A percentile compares a stretch with the other conserved stretches of the same genome.
Conservation (phyloP, 202 grass and related monocot genomes). For the Saccharum hybrid region DNA sequence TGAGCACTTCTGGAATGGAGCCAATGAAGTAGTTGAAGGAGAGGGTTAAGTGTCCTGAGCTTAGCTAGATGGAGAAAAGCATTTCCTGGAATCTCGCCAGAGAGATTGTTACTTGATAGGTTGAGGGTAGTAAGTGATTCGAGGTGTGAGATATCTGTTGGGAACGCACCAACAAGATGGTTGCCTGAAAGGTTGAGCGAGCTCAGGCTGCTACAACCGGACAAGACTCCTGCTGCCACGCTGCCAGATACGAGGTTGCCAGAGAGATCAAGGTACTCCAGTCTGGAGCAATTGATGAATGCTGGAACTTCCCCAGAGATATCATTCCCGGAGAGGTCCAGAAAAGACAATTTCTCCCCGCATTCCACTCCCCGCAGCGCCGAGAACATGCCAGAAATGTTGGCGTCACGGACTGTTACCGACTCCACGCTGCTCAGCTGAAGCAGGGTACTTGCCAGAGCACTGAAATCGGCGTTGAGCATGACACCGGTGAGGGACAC, state of each 20-base stretch:
- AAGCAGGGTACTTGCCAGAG: no score
- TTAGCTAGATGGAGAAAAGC: slow-evolving; percentile 1
- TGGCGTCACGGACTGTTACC: no score
- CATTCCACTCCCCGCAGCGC: no score
- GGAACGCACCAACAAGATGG: slow-evolving; percentile 42
- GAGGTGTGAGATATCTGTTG: slow-evolving; percentile 34
- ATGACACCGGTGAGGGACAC: no score
- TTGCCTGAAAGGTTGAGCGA: slow-evolving; percentile 51
- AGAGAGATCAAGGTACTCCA: slow-evolving; percentile 55
- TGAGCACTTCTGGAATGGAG: slow-evolving; percentile 31
- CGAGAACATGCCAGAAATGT: no score
- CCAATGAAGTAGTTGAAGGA: slow-evolving; percentile 47
- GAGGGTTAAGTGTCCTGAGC: slow-evolving; percentile 29
- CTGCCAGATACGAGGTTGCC: slow-evolving; percentile 10
- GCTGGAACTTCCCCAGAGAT: no score
- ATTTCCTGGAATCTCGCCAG: slow-evolving; percentile 38
- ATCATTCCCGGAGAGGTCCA: no score
- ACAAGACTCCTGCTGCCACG: slow-evolving; percentile 38
- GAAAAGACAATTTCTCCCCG: no score
- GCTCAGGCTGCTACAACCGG: slow-evolving; percentile 27
- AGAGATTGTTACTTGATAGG: slow-evolving; percentile 54
- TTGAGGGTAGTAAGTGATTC: slow-evolving; percentile 23
- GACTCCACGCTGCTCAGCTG: no score
- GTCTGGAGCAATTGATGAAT: no score
- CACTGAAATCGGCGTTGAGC: no score